phyloP scores from a whole-genome alignment of 225 moss, liverwort and hornwort species.

The Bryum argenteum region DNA sequence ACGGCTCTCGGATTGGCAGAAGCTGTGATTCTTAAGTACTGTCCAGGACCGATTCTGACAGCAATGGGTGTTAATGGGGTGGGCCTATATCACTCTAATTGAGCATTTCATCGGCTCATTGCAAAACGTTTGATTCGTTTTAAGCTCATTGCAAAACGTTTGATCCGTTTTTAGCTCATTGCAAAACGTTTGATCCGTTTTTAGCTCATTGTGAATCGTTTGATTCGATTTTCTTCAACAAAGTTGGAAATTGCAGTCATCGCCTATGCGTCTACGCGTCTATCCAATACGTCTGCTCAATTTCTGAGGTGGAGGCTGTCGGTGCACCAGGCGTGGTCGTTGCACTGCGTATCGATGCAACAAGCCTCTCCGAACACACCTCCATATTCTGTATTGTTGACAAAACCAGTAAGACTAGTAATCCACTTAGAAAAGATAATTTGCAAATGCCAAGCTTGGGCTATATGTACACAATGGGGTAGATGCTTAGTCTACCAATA shows the following conservation, averaged over 20 bases:
- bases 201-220: not conserved
- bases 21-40: conserved; percentile 32
- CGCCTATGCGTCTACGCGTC: conserved; percentile 66
- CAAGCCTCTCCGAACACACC: too few relatives aligned
- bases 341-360: too few relatives aligned
- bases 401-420: too few relatives aligned
- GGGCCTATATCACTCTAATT: conserved; percentile 25
- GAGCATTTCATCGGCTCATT: not conserved
- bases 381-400: too few relatives aligned
- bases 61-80: conserved; percentile 45
- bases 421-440: too few relatives aligned
- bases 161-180: too few relatives aligned
- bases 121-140: too few relatives aligned
- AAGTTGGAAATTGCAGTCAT: conserved; percentile 54
- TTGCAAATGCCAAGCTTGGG: too few relatives aligned
- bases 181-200: not conserved
- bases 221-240: too few relatives aligned
- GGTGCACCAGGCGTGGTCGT: conserved; percentile 85
- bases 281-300: conserved; percentile 68
- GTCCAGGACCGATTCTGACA: conserved; percentile 46
- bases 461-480: too few relatives aligned
- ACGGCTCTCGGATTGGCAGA: conserved; percentile 38
- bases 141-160: too few relatives aligned
- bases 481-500: too few relatives aligned
- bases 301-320: conserved; percentile 71